A percentile compares a stretch with the other conserved stretches of the same genome.
Evolutionary conservation across 306 rosid species (phyloP).

Genomic region (Hippophae gyantsensis): DNA sequence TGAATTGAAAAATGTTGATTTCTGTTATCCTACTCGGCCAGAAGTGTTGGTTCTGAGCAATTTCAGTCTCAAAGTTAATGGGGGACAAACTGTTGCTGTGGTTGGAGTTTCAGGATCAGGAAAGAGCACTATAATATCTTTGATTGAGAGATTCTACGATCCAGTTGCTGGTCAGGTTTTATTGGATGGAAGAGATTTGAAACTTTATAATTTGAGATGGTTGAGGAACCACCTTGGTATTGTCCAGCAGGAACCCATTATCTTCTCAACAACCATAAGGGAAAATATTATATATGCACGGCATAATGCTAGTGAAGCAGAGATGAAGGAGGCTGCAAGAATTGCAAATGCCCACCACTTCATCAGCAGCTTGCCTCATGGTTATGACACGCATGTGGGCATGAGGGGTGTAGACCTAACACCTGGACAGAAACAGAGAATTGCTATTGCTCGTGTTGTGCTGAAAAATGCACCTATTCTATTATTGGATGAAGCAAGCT

Average conservation of each 20-base stretch:
- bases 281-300: slow-evolving; percentile 97
- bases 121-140: slow-evolving; percentile 91
- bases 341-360: slow-evolving; percentile 99
- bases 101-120: slow-evolving; percentile 99
- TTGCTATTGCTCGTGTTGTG: slow-evolving; percentile 92
- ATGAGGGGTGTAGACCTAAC: slow-evolving; percentile 99
- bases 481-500: slow-evolving; percentile 95
- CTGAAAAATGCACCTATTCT: slow-evolving; percentile 93
- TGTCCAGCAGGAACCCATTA: slow-evolving; percentile 98
- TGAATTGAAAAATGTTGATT: slow-evolving; percentile 85
- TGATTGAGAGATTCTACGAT: slow-evolving; percentile 92
- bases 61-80: slow-evolving; percentile 84
- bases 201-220: slow-evolving; percentile 88
- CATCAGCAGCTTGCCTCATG: slow-evolving; percentile 95
- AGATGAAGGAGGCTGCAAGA: slow-evolving; percentile 96
- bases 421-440: slow-evolving; percentile 99
- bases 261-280: slow-evolving; percentile 91
- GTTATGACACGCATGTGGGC: slow-evolving; percentile 97
- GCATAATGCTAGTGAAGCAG: slow-evolving; percentile 98
- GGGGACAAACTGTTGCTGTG: slow-evolving; percentile 94
- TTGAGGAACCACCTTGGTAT: slow-evolving; percentile 92
- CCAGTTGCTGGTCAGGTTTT: slow-evolving; percentile 98
- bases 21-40: slow-evolving; percentile 95
- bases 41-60: slow-evolving; percentile 91
- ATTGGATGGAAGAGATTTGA: slow-evolving; percentile 88